Evolutionary conservation across 495 filamentous ascomycete species (phyloP).

Genomic region (Penicillium roqueforti): DNA sequence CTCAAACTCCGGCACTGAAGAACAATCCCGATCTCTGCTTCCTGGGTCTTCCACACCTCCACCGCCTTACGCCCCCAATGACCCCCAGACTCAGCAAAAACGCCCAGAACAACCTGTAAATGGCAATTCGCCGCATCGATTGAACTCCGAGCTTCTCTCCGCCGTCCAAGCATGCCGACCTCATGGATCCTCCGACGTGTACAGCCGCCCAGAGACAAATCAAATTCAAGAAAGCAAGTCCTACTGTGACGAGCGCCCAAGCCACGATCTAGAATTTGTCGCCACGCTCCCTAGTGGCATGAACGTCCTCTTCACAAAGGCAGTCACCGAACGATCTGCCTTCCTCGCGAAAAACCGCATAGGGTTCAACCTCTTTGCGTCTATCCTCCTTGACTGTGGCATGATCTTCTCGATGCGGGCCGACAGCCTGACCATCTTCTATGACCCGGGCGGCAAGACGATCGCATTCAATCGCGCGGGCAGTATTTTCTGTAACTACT

Average conservation of each 20-base stretch:
- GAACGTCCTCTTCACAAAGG: slow-evolving; percentile 64
- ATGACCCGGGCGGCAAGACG: slow-evolving; percentile 69
- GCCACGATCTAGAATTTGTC: slow-evolving; percentile 73
- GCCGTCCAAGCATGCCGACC: slow-evolving; percentile 79
- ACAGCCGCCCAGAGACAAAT: slow-evolving; percentile 64
- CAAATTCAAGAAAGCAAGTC: slow-evolving; percentile 77
- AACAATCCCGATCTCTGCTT: slow-evolving; percentile 25
- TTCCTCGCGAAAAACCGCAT: slow-evolving; percentile 61
- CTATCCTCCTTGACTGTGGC: slow-evolving; percentile 63
- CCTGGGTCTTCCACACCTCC: slow-evolving; percentile 27
- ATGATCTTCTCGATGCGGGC: slow-evolving; percentile 62
- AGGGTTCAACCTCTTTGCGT: slow-evolving; percentile 66
- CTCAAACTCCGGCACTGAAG: slow-evolving; percentile 23
- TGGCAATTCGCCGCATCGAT: slow-evolving; percentile 46
- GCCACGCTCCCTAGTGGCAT: slow-evolving; percentile 65
- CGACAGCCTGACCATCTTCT: slow-evolving; percentile 75
- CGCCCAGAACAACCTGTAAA: slow-evolving; percentile 36
- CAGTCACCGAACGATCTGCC: slow-evolving; percentile 42
- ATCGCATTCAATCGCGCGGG: slow-evolving; percentile 91
- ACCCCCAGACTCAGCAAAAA: slow-evolving; percentile 28
- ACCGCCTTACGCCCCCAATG: slow-evolving; percentile 42
- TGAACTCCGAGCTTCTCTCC: slow-evolving; percentile 61
- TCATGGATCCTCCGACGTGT: slow-evolving; percentile 67
- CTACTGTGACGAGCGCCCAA: slow-evolving; percentile 81
- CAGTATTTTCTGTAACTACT: slow-evolving; percentile 88